Evolutionary conservation across 148 eudicot species (phyloP).

Genomic region (Salicornia ramosissima): DNA sequence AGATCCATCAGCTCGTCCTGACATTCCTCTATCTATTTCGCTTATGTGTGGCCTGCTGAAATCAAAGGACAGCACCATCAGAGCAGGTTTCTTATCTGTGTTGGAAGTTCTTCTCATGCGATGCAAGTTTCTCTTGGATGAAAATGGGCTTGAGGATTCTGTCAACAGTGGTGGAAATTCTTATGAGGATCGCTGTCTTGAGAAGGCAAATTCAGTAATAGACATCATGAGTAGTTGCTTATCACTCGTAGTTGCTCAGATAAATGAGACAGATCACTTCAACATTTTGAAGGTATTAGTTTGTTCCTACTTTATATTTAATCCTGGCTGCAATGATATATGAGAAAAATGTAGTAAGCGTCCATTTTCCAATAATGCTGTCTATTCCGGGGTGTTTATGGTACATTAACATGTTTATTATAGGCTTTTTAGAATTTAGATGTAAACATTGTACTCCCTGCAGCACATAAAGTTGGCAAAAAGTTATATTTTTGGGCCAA

Average conservation of each 20-base stretch:
- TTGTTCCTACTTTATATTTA: neutral
- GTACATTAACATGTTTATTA: neutral
- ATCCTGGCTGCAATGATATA: neutral
- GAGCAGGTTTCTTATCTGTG: slow-evolving; percentile 87
- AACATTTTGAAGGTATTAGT: slow-evolving; percentile 80
- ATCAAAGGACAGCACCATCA: slow-evolving; percentile 68
- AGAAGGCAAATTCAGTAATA: slow-evolving; percentile 88
- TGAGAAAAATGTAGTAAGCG: neutral
- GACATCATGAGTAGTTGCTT: slow-evolving; percentile 86
- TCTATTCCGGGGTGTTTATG: neutral
- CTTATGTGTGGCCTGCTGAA: slow-evolving; percentile 94
- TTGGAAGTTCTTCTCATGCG: slow-evolving; percentile 92
- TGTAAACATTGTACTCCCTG: neutral
- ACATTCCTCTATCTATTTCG: slow-evolving; percentile 76
- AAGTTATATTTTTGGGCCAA: no score
- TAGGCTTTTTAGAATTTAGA: neutral
- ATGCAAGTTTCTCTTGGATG: slow-evolving; percentile 86
- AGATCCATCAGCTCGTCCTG: slow-evolving; percentile 56
- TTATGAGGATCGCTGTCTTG: slow-evolving; percentile 47
- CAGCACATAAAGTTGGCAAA: neutral
- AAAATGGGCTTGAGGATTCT: slow-evolving; percentile 52
- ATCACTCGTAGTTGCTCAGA: slow-evolving; percentile 75
- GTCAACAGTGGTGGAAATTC: slow-evolving; percentile 25
- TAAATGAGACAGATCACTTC: slow-evolving; percentile 89
- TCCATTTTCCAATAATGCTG: neutral